Percentiles rank a stretch among this genome's conserved stretches.
Conservation (phyloP, 768 basidiomycete genomes). For the Fistulinella prunicolor region DNA sequence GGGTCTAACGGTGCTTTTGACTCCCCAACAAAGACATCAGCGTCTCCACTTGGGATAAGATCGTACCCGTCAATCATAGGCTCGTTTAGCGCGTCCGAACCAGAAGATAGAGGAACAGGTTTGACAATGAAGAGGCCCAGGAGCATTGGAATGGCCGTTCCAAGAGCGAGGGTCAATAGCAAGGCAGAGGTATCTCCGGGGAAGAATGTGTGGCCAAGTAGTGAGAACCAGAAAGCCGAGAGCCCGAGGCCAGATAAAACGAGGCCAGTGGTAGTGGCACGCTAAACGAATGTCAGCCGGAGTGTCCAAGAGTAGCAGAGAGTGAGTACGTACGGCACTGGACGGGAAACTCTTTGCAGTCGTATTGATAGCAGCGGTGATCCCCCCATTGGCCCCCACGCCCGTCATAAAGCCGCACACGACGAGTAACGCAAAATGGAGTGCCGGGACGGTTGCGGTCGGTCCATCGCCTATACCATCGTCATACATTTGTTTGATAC, state of each 20-base stretch:
- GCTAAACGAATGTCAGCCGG: too few relatives aligned
- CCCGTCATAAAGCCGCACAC: constrained; percentile 73
- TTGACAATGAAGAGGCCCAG: constrained; percentile 72
- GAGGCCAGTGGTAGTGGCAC: constrained; percentile 71
- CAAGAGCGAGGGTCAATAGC: constrained; percentile 69
- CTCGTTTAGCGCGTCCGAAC: background rate
- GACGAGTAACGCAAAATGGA: constrained; percentile 51
- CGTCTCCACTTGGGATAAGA: constrained; percentile 15
- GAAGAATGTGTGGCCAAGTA: constrained; percentile 66
- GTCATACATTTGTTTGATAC: too few relatives aligned
- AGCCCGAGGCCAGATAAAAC: constrained; percentile 89
- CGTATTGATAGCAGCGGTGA: constrained; percentile 70
- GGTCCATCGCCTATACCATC: constrained; percentile 38
- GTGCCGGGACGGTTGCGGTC: constrained; percentile 34
- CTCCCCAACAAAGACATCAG: constrained; percentile 25
- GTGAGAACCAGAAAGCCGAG: constrained; percentile 87
- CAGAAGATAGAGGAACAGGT: constrained; percentile 58
- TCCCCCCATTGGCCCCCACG: constrained; percentile 69
- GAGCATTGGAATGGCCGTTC: constrained; percentile 77
- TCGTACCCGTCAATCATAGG: constrained; percentile 18
- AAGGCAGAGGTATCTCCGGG: constrained; percentile 79
- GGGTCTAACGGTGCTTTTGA: constrained; percentile 5
- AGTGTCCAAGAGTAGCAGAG: background rate
- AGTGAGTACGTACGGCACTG: constrained; percentile 46
- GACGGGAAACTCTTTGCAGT: constrained; percentile 87